Conservation (phyloP, 2,329 filamentous ascomycete species). For the Alternaria longipes region DNA sequence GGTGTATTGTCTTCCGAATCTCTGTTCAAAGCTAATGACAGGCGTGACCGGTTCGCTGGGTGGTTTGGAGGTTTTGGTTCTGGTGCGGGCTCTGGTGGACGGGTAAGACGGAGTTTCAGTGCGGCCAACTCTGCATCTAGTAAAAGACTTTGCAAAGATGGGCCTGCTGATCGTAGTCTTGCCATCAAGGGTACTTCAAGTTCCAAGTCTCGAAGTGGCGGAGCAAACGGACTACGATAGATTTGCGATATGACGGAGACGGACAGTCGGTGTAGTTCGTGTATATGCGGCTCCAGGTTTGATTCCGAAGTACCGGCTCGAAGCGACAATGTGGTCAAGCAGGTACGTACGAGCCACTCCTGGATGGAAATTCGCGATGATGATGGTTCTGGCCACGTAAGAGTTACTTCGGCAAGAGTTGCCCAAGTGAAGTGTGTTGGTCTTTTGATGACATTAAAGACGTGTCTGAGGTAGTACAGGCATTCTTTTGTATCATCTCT, state of each 20-base stretch:
- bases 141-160: slow-evolving; percentile 77
- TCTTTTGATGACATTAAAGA: slow-evolving; percentile 76
- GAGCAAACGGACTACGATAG: slow-evolving; percentile 69
- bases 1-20: slow-evolving; percentile 45
- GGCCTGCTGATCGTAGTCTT: slow-evolving; percentile 66
- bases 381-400: slow-evolving; percentile 59
- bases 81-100: slow-evolving; percentile 26
- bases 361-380: slow-evolving; percentile 65
- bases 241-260: slow-evolving; percentile 72
- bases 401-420: slow-evolving; percentile 70
- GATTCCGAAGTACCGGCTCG: slow-evolving; percentile 46
- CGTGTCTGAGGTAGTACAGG: slow-evolving; percentile 77
- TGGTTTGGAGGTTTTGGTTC: slow-evolving; percentile 33
- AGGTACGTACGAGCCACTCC: slow-evolving; percentile 72
- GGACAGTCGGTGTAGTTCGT: slow-evolving; percentile 75
- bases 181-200: slow-evolving; percentile 77
- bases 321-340: slow-evolving; percentile 68
- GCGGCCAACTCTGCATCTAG: slow-evolving; percentile 80
- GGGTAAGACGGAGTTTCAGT: slow-evolving; percentile 67
- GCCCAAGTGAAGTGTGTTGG: slow-evolving; percentile 75
- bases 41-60: slow-evolving; percentile 38
- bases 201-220: slow-evolving; percentile 68
- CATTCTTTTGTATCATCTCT: slow-evolving; percentile 77
- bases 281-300: slow-evolving; percentile 57
- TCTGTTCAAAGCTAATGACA: slow-evolving; percentile 43